These are phyloP conservation scores for Penicillium sp. DNA, from an alignment of 2,329 filamentous ascomycete genomes.

Conservation along the genomic window DNA sequence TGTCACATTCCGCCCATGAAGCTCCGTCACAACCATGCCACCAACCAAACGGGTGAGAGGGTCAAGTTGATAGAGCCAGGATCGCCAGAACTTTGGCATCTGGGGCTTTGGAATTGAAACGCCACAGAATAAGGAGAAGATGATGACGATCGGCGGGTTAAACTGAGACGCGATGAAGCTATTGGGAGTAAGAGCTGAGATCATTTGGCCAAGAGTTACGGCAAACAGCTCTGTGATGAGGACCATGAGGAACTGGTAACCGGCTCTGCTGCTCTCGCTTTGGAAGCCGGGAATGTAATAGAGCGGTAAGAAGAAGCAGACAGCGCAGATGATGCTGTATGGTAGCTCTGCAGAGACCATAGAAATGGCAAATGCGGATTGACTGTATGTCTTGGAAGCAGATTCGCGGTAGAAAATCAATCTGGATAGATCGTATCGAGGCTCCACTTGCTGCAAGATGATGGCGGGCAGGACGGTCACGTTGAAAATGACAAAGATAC, in stretches of 20 bases:
- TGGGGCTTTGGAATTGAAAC: slow-evolving; percentile 76
- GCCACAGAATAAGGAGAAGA: slow-evolving; percentile 82
- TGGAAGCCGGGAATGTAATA: slow-evolving; percentile 83
- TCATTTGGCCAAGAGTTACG: slow-evolving; percentile 72
- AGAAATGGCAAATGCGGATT: slow-evolving; percentile 71
- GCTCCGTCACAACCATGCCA: slow-evolving; percentile 74
- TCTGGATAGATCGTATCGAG: slow-evolving; percentile 76
- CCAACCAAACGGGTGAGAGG: slow-evolving; percentile 80
- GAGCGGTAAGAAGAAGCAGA: slow-evolving; percentile 75
- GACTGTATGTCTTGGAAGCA: slow-evolving; percentile 80
- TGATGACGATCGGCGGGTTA: slow-evolving; percentile 79
- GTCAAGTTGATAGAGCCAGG: slow-evolving; percentile 78
- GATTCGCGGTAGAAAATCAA: slow-evolving; percentile 84
- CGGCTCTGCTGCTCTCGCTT: slow-evolving; percentile 61
- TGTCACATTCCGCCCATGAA: slow-evolving; percentile 62
- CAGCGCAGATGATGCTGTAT: slow-evolving; percentile 75
- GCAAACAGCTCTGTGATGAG: slow-evolving; percentile 81
- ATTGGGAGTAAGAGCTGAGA: slow-evolving; percentile 73
- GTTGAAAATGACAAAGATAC: slow-evolving; percentile 88
- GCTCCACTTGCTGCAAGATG: slow-evolving; percentile 79
- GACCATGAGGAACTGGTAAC: slow-evolving; percentile 84
- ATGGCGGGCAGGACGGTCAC: slow-evolving; percentile 76
- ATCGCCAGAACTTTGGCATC: slow-evolving; percentile 75
- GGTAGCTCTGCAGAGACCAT: slow-evolving; percentile 83
- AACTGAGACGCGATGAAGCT: slow-evolving; percentile 76